Percentiles rank a stretch among this genome's conserved stretches.
These are phyloP conservation scores for Baeospora myosura DNA, from an alignment of 1,284 basidiomycete species.

Conservation along the genomic window DNA sequence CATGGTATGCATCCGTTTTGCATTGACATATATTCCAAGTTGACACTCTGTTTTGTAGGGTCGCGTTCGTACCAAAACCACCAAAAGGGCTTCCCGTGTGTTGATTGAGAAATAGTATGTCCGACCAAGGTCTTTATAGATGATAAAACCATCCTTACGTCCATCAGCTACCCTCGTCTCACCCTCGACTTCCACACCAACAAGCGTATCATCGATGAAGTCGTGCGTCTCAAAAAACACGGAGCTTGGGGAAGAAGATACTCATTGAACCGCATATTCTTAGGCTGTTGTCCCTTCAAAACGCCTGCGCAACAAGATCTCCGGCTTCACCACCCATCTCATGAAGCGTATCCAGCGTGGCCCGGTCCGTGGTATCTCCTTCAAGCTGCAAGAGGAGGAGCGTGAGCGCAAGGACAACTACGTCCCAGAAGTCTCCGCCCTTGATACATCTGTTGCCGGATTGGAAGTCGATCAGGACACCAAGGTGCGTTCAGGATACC, in stretches of 20 bases:
- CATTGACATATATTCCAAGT: too few relatives aligned
- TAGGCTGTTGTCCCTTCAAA: slow-evolving; percentile 96
- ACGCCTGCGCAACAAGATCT: slow-evolving; percentile 99
- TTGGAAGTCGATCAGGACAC: slow-evolving; percentile 89
- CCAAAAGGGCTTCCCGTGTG: slow-evolving; percentile 98
- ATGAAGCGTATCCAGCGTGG: slow-evolving; percentile 99
- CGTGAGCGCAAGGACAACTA: slow-evolving; percentile 99
- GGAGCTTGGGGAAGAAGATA: not conserved
- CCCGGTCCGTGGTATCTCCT: slow-evolving; percentile 99
- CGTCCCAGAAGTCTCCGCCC: slow-evolving; percentile 92
- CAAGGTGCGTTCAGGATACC: slow-evolving; percentile 51
- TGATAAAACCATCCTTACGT: not conserved
- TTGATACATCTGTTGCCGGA: slow-evolving; percentile 69
- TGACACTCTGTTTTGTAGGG: too few relatives aligned
- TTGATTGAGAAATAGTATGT: slow-evolving; percentile 99
- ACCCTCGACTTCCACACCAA: slow-evolving; percentile 99
- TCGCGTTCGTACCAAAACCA: slow-evolving; percentile 99
- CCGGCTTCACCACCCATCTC: slow-evolving; percentile 98
- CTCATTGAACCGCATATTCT: too few relatives aligned
- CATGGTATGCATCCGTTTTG: too few relatives aligned
- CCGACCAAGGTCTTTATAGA: slow-evolving; percentile 10
- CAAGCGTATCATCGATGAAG: slow-evolving; percentile 99
- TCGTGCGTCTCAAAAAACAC: slow-evolving; percentile 47
- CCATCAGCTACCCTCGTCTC: slow-evolving; percentile 80
- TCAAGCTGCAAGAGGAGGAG: slow-evolving; percentile 99